These are phyloP conservation scores for Xylaria hypoxylon DNA, from an alignment of 2,329 filamentous ascomycete genomes.

Conservation along the genomic window DNA sequence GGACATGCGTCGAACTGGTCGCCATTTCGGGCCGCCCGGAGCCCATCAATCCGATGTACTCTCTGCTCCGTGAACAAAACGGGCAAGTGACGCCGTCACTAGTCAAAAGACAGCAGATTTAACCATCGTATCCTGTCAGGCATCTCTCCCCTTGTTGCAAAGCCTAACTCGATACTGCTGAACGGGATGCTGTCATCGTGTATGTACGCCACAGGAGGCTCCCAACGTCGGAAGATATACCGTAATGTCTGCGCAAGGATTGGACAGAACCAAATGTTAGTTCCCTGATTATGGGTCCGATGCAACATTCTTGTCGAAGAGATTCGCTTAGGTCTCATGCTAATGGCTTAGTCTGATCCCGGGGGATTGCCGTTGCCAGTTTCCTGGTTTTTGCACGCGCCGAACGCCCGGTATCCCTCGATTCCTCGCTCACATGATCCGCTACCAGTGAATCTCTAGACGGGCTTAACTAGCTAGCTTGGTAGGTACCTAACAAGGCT, in stretches of 20 bases:
- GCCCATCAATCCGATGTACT: slow-evolving; percentile 27
- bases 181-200: slow-evolving; percentile 19
- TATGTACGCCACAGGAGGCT: background rate
- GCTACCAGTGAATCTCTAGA: slow-evolving; percentile 20
- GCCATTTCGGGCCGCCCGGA: slow-evolving; percentile 38
- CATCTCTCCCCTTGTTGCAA: slow-evolving; percentile 8
- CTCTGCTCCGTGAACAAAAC: slow-evolving; percentile 39
- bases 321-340: slow-evolving; percentile 2
- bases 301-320: slow-evolving; percentile 23
- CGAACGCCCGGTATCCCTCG: slow-evolving; percentile 25
- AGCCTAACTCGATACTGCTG: slow-evolving; percentile 4
- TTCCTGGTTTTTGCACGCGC: slow-evolving; percentile 25
- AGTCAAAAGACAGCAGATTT: slow-evolving; percentile 21
- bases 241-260: slow-evolving; percentile 17
- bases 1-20: slow-evolving; percentile 21
- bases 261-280: slow-evolving; percentile 14
- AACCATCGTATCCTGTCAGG: slow-evolving; percentile 6
- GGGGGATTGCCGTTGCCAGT: slow-evolving; percentile 29
- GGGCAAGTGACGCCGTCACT: slow-evolving; percentile 39
- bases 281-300: slow-evolving; percentile 25
- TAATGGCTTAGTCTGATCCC: slow-evolving; percentile 13
- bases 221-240: slow-evolving; percentile 27
- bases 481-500: slow-evolving; percentile 23
- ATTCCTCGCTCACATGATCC: slow-evolving; percentile 31
- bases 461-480: slow-evolving; percentile 17